Evolutionary conservation across 768 basidiomycete species (phyloP), one percentile per base, ranked within the genome.

Genomic region (Sarcodon aspratus): DNA sequence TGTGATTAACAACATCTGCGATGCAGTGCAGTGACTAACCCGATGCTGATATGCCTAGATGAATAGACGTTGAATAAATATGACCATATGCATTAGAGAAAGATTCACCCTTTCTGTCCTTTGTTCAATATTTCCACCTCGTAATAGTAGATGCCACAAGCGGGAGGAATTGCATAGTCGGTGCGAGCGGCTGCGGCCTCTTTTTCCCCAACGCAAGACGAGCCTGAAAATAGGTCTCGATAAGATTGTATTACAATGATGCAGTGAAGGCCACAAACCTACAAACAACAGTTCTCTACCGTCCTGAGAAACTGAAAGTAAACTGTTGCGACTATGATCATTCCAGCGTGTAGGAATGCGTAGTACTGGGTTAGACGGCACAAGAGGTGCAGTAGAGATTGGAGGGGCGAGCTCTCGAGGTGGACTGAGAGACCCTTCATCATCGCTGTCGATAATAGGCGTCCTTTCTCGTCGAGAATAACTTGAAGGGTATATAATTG

Each of bases 101-200:
- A 10, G 51, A 66, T 78, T 61, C 56, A 84, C 91, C 88, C 91
- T 63, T 85, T 87, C 38, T 76, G 70, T 9, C 86, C 85, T 59
- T 87, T 87, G 60, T 85, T 80, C 6, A 85, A 61, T 43, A 98
- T 79, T 57, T 86, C 79, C 6, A 92, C 80, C 68, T 99, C 95
- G 61, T 84, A 99, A 63, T 98, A 99, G 61, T 90, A 95, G 48
- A 98, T 80, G 18, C 94, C 96, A 56, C 87, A 87, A 9, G 84
- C 81, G 0, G 82, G 72, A 1, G 94, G 94, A 44, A 95, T 84
- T 1, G 84, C 77, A 54, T 79, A 68, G 40, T 76, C 76, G 0
- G 94, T 81, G 46, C 91, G 77, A 4, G 87, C 85, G 37, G 92
- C 74, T 9, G 89, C 88, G 0, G 91, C 90, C 48, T 95, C 92